Percentiles rank a stretch among this genome's conserved stretches.
These are phyloP conservation scores for Aureobasidium mangrovei DNA, from an alignment of 2,329 filamentous ascomycete genomes.

Conservation along the genomic window DNA sequence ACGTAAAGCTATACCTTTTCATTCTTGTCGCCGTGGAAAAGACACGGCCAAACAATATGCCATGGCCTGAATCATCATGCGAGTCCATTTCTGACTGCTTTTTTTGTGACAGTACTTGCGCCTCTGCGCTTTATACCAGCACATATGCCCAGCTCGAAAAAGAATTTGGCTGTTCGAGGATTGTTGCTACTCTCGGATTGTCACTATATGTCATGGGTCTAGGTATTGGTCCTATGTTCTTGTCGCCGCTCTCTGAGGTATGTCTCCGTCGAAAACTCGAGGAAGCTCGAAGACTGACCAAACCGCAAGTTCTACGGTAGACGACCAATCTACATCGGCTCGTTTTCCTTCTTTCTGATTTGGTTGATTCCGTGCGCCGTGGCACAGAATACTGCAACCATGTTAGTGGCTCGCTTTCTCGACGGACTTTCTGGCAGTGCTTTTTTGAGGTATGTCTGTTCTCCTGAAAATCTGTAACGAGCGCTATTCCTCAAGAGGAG, in stretches of 20 bases:
- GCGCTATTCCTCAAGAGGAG: not conserved
- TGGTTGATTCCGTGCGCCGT: constrained; percentile 74
- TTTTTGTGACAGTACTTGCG: constrained; percentile 47
- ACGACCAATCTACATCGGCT: constrained; percentile 67
- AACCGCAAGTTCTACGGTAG: constrained; percentile 63
- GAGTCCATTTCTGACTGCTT: not conserved
- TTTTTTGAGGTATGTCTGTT: constrained; percentile 34
- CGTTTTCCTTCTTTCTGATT: constrained; percentile 65
- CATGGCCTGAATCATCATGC: not conserved
- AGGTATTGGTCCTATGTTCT: constrained; percentile 47
- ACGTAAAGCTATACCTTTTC: not conserved
- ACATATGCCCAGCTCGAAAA: constrained; percentile 69
- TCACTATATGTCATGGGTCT: constrained; percentile 76
- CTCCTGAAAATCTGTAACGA: not conserved
- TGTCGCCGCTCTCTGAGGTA: constrained; percentile 45
- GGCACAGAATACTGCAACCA: constrained; percentile 70
- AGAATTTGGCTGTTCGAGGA: constrained; percentile 62
- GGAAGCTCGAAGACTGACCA: not conserved
- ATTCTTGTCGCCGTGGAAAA: not conserved
- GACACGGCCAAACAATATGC: not conserved
- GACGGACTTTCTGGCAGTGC: constrained; percentile 60
- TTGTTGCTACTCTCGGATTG: constrained; percentile 71
- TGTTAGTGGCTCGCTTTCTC: constrained; percentile 71
- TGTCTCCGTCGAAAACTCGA: constrained; percentile 14
- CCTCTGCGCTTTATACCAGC: constrained; percentile 80